Evolutionary conservation across 768 basidiomycete species (phyloP), one percentile per base, ranked within the genome.

Genomic region (Russula sp.): DNA sequence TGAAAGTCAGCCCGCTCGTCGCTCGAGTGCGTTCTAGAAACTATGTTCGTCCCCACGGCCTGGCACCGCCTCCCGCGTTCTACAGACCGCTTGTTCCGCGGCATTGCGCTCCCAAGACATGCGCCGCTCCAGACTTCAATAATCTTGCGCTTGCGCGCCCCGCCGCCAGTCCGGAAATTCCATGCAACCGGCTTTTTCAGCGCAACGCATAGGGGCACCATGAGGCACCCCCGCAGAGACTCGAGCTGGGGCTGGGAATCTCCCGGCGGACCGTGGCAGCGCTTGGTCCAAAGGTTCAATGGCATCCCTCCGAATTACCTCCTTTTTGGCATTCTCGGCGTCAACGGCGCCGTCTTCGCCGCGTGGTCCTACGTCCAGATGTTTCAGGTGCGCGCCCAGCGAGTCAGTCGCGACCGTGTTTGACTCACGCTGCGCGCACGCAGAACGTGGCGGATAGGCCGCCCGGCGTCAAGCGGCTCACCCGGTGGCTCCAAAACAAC

Each of bases 341-440:
- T 84, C 63, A 91, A 91, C 64, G 82, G 78, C 2, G 73, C 74
- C 2, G 82, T 92, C 0, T 92, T 85, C 66, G 71, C 72, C 18
- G 75, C 80, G 62, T 91, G 87, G 87, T 76, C 75, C 65, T 75
- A 75, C 14, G 72, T 64, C 49, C 71, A 14, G 57, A 37, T 40
- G 47, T 62, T 20, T 37, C 64, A 63, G 66, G 65, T 39, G 72
- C 75, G 61, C 13, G 37, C 18, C 40, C n/a, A 0, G 8, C 16
- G 20, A 6, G 22, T 14, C 14, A 35, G 13, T 57, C 16, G 18
- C 20, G 16, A 16, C 39, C 6, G 27, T 27, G 27, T 27, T 27
- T 27, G 27, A 3, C 39, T 1, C 42, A 20, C 20, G 9, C 54
- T 20, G 18, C 31, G 39, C 55, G 57, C 44, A 34, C 49, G 22